phyloP scores from a whole-genome alignment of 371 early-diverging fungal species.

The Mortierella sp. region DNA sequence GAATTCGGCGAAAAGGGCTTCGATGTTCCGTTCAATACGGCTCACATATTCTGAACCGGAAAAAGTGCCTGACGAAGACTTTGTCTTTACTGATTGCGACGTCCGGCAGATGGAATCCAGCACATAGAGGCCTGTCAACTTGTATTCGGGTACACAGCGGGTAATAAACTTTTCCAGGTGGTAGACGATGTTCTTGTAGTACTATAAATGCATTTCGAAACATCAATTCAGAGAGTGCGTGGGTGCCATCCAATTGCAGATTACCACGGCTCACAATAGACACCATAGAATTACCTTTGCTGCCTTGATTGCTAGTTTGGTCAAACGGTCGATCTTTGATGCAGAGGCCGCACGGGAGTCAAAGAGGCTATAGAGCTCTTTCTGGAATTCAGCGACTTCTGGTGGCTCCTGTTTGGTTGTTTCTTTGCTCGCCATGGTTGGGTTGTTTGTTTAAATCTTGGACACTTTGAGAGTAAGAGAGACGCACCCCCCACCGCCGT shows the following conservation, averaged over 20 bases:
- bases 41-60: conserved; percentile 60
- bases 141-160: conserved; percentile 69
- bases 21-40: conserved; percentile 70
- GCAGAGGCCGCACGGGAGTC: conserved; percentile 44
- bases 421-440: conserved; percentile 22
- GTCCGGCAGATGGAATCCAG: conserved; percentile 70
- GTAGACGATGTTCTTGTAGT: conserved; percentile 72
- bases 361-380: conserved; percentile 48
- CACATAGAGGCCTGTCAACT: conserved; percentile 71
- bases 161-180: conserved; percentile 69
- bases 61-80: conserved; percentile 40
- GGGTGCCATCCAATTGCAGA: background rate
- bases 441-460: background rate
- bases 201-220: conserved; percentile 37
- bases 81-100: conserved; percentile 53
- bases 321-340: conserved; percentile 50
- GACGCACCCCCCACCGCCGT: background rate
- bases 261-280: background rate
- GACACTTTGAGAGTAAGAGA: background rate
- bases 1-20: conserved; percentile 64
- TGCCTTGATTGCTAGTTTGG: conserved; percentile 47
- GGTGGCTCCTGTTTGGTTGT: conserved; percentile 39
- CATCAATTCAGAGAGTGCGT: background rate
- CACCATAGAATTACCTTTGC: conserved; percentile 23
- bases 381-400: conserved; percentile 54